Conservation (phyloP, 495 filamentous ascomycete genomes). For the Penicillium waksmanii region DNA sequence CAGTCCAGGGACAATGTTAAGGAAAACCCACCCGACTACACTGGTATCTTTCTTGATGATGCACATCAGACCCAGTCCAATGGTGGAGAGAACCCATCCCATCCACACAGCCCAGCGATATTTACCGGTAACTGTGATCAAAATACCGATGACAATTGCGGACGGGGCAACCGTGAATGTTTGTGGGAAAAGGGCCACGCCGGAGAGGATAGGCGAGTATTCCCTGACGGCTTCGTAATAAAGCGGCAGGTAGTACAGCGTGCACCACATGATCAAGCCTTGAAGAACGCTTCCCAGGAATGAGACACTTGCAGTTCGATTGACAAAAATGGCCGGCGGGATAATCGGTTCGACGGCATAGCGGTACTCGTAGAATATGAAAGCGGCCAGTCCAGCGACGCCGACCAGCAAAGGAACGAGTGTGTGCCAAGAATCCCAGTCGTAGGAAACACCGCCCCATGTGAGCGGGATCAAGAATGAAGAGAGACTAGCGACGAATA, state of each 20-base stretch:
- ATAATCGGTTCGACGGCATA: constrained; percentile 54
- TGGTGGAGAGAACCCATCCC: constrained; percentile 54
- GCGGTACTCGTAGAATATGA: constrained; percentile 52
- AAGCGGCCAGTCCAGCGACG: constrained; percentile 44
- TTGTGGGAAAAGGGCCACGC: constrained; percentile 51
- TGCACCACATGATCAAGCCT: constrained; percentile 52
- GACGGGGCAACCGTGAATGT: constrained; percentile 56
- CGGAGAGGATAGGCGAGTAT: constrained; percentile 48
- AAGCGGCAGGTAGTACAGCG: constrained; percentile 52
- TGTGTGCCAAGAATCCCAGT: constrained; percentile 54
- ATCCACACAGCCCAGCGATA: constrained; percentile 57
- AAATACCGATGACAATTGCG: constrained; percentile 52
- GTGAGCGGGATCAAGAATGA: constrained; percentile 54
- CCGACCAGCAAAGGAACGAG: constrained; percentile 63
- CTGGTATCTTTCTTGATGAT: constrained; percentile 49
- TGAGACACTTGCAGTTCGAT: constrained; percentile 48
- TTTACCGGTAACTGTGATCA: constrained; percentile 47
- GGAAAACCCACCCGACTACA: constrained; percentile 48
- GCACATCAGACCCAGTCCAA: constrained; percentile 51
- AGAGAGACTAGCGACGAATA: constrained; percentile 57
- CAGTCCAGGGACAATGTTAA: constrained; percentile 50
- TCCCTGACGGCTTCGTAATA: constrained; percentile 59
- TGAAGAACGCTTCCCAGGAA: constrained; percentile 51
- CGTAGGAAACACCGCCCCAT: constrained; percentile 55
- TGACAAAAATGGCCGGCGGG: constrained; percentile 50